Percentiles rank a stretch among this genome's conserved stretches.
phyloP scores from a whole-genome alignment of 148 eudicot genomes.

The Oxyria digyna region DNA sequence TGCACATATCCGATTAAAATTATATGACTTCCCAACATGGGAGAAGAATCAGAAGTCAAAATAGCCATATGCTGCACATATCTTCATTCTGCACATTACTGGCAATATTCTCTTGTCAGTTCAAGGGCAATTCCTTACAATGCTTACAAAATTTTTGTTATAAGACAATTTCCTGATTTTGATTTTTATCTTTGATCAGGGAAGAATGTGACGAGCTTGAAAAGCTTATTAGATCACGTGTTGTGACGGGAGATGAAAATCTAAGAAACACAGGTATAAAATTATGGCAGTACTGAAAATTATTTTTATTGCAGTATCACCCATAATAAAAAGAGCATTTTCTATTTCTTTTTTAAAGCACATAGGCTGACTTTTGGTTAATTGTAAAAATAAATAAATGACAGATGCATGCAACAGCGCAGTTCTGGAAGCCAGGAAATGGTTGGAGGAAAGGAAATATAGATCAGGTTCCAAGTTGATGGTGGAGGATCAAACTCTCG shows the following conservation, averaged over 20 bases:
- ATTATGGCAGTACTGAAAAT: constrained; percentile 10
- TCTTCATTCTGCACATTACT: not conserved
- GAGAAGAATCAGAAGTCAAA: not conserved
- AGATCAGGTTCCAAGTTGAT: constrained; percentile 35
- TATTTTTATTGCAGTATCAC: not conserved
- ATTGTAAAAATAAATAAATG: constrained; percentile 11
- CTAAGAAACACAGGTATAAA: constrained; percentile 14
- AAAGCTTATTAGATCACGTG: constrained; percentile 54
- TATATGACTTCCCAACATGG: not conserved
- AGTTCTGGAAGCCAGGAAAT: constrained; percentile 65
- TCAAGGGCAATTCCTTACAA: not conserved
- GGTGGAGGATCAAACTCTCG: constrained; percentile 19
- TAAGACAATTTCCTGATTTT: not conserved
- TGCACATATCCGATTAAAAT: not conserved
- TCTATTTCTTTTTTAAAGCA: not conserved
- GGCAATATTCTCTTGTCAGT: not conserved
- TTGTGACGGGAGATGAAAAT: constrained; percentile 22
- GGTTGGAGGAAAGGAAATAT: constrained; percentile 66
- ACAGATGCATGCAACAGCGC: constrained; percentile 40
- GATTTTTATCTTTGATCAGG: constrained; percentile 33
- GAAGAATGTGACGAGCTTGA: constrained; percentile 61
- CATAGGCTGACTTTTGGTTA: not conserved
- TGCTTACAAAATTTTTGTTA: not conserved
- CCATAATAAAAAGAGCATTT: not conserved
- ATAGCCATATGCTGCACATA: too few species aligned